Conservation (phyloP, 345 rosid genomes). For the Rhodamnia argentea region DNA sequence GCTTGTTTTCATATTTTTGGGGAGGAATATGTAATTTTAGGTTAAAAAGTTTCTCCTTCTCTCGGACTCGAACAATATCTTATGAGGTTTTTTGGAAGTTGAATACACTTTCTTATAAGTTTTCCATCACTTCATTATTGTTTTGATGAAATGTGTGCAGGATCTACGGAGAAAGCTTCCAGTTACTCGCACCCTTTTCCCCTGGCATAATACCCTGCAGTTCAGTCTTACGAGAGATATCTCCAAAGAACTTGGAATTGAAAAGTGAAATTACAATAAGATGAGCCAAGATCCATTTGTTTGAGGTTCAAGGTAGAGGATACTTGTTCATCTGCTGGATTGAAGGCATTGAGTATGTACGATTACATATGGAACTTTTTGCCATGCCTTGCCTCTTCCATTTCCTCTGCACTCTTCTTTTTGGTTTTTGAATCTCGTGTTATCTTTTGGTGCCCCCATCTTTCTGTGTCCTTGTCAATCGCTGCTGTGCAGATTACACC, state of each 20-base stretch:
- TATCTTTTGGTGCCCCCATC: background rate
- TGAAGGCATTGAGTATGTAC: background rate
- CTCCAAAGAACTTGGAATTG: conserved; percentile 81
- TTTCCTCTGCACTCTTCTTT: background rate
- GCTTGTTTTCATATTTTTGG: background rate
- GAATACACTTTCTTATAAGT: background rate
- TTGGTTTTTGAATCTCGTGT: background rate
- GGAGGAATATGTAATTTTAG: no score
- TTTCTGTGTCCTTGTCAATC: background rate
- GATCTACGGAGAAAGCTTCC: conserved; percentile 98
- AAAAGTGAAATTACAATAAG: conserved; percentile 26
- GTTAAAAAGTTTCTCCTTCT: no score
- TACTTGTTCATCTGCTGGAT: background rate
- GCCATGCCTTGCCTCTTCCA: background rate
- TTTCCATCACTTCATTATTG: background rate
- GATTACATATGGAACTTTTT: background rate
- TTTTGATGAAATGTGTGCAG: conserved; percentile 20
- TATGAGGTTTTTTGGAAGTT: background rate
- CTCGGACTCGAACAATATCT: no score
- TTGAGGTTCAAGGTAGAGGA: background rate
- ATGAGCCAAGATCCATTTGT: background rate
- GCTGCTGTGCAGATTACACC: background rate
- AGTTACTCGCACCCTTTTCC: conserved; percentile 85
- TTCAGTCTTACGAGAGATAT: conserved; percentile 93
- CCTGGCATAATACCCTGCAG: conserved; percentile 88